phyloP scores from a whole-genome alignment of 345 rosid genomes.

The Nasturtium officinale region DNA sequence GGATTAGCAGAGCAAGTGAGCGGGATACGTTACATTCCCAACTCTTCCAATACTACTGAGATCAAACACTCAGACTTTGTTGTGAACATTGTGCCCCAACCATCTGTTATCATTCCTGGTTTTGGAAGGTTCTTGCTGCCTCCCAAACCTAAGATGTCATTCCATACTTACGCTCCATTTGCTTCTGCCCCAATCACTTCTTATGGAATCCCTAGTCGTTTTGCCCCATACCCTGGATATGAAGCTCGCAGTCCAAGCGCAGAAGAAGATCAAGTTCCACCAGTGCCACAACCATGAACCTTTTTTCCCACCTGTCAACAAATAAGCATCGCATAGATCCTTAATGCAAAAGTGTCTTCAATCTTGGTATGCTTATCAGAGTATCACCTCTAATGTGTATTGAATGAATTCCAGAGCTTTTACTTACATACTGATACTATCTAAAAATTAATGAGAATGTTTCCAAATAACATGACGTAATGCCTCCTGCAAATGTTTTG shows the following conservation, averaged over 20 bases:
- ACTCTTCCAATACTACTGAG: conserved; percentile 33
- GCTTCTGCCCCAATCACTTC: conserved; percentile 15
- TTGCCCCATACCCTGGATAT: conserved; percentile 54
- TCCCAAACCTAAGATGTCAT: conserved; percentile 34
- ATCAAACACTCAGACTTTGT: conserved; percentile 56
- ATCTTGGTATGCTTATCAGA: too few relatives aligned
- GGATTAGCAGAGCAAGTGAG: conserved; percentile 40
- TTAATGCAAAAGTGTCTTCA: conserved; percentile 7
- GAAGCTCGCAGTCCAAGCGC: conserved; percentile 52
- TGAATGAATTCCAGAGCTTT: not conserved
- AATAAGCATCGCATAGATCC: conserved; percentile 16
- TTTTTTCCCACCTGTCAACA: conserved; percentile 8
- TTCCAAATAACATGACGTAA: conserved; percentile 1
- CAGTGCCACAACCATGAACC: conserved; percentile 48
- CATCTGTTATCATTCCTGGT: conserved; percentile 53
- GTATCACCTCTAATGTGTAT: too few relatives aligned
- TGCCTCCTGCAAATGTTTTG: conserved; percentile 12
- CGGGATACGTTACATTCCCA: conserved; percentile 45
- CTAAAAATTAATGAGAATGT: conserved; percentile 5
- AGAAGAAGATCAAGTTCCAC: conserved; percentile 38
- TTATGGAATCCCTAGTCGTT: conserved; percentile 44
- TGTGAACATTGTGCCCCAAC: conserved; percentile 36
- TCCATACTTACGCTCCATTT: conserved; percentile 19
- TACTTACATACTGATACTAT: not conserved
- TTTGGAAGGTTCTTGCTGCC: conserved; percentile 58